phyloP scores from a whole-genome alignment of 768 basidiomycete genomes.

The Fomitopsis serialis region DNA sequence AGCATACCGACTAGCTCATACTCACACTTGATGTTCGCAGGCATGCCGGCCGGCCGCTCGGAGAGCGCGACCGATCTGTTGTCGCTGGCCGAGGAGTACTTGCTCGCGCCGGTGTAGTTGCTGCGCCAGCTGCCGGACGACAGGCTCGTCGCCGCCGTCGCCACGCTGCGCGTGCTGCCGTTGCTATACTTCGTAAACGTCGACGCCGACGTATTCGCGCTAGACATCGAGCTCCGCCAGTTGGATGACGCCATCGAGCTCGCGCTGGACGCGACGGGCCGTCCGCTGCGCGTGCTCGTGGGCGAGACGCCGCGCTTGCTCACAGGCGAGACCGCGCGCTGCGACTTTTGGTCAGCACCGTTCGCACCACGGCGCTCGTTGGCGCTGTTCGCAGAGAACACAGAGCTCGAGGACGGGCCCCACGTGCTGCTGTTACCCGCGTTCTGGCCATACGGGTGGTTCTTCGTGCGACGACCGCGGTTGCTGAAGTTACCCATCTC shows the following conservation, averaged over 20 bases:
- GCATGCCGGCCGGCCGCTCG: slow-evolving; percentile 14
- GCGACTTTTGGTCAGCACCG: slow-evolving; percentile 9
- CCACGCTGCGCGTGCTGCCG: slow-evolving; percentile 59
- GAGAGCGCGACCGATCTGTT: slow-evolving; percentile 15
- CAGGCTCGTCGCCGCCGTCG: slow-evolving; percentile 77
- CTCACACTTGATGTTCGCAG: slow-evolving; percentile 77
- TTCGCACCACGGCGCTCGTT: slow-evolving; percentile 7
- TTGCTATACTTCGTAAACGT: slow-evolving; percentile 81
- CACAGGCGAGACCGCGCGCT: slow-evolving; percentile 3
- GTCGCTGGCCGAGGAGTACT: slow-evolving; percentile 3
- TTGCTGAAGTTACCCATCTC: slow-evolving; percentile 2
- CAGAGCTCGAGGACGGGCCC: slow-evolving; percentile 12
- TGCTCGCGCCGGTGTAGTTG: slow-evolving; percentile 16
- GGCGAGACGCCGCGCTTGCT: slow-evolving; percentile 37
- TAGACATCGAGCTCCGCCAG: slow-evolving; percentile 76
- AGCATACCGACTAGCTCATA: slow-evolving; percentile 13
- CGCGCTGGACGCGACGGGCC: slow-evolving; percentile 49
- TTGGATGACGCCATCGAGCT: slow-evolving; percentile 61
- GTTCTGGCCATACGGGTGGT: slow-evolving; percentile 5
- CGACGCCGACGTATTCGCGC: slow-evolving; percentile 44
- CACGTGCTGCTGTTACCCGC: slow-evolving; percentile 11
- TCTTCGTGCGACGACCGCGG: slow-evolving; percentile 13
- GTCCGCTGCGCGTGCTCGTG: slow-evolving; percentile 50
- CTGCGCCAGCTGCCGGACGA: slow-evolving; percentile 71
- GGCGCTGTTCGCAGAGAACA: slow-evolving; percentile 12